phyloP scores from a whole-genome alignment of 2,329 filamentous ascomycete genomes.

The Monilinia fructicola region DNA sequence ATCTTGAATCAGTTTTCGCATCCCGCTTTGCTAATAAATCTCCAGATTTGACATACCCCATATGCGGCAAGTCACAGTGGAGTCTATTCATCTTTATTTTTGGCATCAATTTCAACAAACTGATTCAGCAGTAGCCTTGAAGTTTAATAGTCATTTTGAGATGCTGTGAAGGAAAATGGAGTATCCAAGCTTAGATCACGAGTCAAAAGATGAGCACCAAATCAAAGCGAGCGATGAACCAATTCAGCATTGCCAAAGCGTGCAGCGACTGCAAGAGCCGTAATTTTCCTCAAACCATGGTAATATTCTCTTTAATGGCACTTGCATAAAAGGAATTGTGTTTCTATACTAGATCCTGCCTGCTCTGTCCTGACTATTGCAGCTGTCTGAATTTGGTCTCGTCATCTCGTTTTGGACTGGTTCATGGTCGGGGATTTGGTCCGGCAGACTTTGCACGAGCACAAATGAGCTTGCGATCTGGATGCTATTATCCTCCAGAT shows the following conservation, averaged over 20 bases:
- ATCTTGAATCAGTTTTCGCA: slow-evolving; percentile 23
- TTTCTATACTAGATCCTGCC: slow-evolving; percentile 11
- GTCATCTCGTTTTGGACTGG: slow-evolving; percentile 7
- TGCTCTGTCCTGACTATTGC: neutral
- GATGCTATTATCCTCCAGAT: slow-evolving; percentile 12
- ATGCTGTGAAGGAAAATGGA: slow-evolving; percentile 16
- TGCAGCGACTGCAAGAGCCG: slow-evolving; percentile 14
- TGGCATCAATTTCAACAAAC: slow-evolving; percentile 16
- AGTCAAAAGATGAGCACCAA: neutral
- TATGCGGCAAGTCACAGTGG: slow-evolving; percentile 23
- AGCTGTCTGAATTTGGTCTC: neutral
- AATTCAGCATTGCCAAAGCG: slow-evolving; percentile 11
- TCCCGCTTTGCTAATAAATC: slow-evolving; percentile 22
- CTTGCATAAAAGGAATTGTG: slow-evolving; percentile 5
- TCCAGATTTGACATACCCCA: slow-evolving; percentile 22
- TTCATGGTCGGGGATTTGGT: neutral
- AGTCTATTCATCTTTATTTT: slow-evolving; percentile 16
- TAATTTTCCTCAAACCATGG: neutral
- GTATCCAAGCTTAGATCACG: neutral
- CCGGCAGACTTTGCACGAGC: neutral
- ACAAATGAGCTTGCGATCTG: neutral
- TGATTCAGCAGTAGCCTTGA: slow-evolving; percentile 11
- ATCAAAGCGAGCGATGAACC: slow-evolving; percentile 7
- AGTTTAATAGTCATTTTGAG: slow-evolving; percentile 4
- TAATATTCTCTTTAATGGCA: neutral